Evolutionary conservation across 768 basidiomycete genomes (phyloP), one percentile per base, ranked within the genome.

Genomic region (Tulasnella sp.): DNA sequence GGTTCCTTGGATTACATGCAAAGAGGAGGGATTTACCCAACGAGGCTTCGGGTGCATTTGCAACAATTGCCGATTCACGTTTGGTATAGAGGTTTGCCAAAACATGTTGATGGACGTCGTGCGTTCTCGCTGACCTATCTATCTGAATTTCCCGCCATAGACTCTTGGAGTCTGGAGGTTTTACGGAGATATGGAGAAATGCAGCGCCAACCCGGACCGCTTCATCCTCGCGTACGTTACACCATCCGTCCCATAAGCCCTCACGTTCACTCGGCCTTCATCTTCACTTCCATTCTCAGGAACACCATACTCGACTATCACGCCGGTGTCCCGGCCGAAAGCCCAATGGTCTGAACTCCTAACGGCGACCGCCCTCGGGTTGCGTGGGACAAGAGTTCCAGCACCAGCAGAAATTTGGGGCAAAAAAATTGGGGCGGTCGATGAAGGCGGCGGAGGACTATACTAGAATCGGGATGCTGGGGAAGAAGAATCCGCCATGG

Each of bases 101-200:
- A 25, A n/a, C n/a, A n/a, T n/a, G n/a, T n/a, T n/a, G n/a, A n/a
- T n/a, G n/a, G n/a, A n/a, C n/a, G n/a, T n/a, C n/a, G n/a, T n/a
- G n/a, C n/a, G 22, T 19, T 70, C 68, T 29, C 39, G 68, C 39
- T 8, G 8, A 4, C 25, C 19, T 70, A 4, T 4, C 17, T 8
- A 42, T 70, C 22, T 15, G 4, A 36, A n/a, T n/a, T n/a, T n/a
- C n/a, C n/a, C n/a, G n/a, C n/a, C n/a, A n/a, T 52, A 74, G 42
- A 31, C 45, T 29, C 36, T 74, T 14, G 45, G 25, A 3, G 72
- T 74, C 37, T 17, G 34, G 12, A 72, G 36, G 17, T 72, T 72
- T n/a, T 72, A 54, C 72, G 45, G 54, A 19, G 72, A 74, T n/a
- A 64, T 74, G 45, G 72, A 74, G n/a, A 72, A 45, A 12, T 72